Base-by-base conservation (phyloP, 176 grass and related monocot species). In the Oryza meyeriana region DNA sequence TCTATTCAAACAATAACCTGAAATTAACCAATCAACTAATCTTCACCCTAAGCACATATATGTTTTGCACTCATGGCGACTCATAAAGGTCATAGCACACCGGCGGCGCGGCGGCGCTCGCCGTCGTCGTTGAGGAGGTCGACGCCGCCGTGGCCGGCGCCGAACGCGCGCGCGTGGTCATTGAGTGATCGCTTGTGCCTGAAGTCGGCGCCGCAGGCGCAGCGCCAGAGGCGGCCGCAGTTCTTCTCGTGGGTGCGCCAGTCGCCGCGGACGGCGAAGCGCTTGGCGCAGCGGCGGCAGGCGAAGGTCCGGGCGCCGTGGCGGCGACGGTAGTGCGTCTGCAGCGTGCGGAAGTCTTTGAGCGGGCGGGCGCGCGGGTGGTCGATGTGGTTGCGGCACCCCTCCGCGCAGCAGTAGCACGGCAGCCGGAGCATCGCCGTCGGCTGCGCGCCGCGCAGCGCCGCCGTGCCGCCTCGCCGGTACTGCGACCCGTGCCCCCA, bases 181-280 rank as follows among this genome's bases (percentile, higher is more conserved):
- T 93, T 93, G 75, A 93, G 84, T 8, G 91, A 93, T 4, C 91
- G 67, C 79, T 93, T 93, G 76, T 93, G 91, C 28, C 84, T 81
- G 84, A 93, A 93, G 66, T 93, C 84, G 5, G 91, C 86, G 61
- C 91, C 91, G 18, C 91, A 93, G 44, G 76, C 63, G 87, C 87
- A 89, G 42, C 80, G 86, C 90, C 90, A 92, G 71, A 86, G 87
- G 78, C 86, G 86, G 87, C 90, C 90, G 69, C 90, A 92, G 81
- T 92, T 92, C 82, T 92, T 92, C 87, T 92, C 90, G 40, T 92
- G 90, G 17, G 90, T 92, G 33, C 90, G 87, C 90, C 90, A 92
- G 81, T 92, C 90, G 18, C 90, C 90, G 42, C 90, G 90, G 20
- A 92, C 90, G 5, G 90, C 90, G 33, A 92, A 89, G 11, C 86